A percentile compares a stretch with the other conserved stretches of the same genome.
Conservation (phyloP, 768 basidiomycete genomes). For the Sistotremastrum niveocremeum region DNA sequence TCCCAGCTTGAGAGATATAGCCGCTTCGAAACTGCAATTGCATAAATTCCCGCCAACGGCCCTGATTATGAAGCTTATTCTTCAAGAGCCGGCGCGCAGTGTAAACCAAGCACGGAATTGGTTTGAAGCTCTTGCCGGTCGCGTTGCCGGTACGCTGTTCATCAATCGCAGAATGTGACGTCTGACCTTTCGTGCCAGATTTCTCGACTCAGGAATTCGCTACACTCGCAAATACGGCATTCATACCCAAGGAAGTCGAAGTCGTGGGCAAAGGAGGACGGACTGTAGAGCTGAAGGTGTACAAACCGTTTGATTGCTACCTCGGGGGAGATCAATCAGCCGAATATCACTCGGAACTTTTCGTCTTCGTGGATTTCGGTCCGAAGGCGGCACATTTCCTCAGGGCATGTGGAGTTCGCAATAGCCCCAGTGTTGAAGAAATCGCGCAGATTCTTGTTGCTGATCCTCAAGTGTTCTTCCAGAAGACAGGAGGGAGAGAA, state of each 20-base stretch:
- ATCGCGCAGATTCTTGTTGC: slow-evolving; percentile 55
- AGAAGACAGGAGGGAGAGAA: slow-evolving; percentile 52
- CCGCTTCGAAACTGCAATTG: slow-evolving; percentile 51
- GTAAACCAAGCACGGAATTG: slow-evolving; percentile 42
- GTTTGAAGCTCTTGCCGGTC: slow-evolving; percentile 56
- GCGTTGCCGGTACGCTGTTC: slow-evolving; percentile 38
- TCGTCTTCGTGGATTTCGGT: slow-evolving; percentile 85
- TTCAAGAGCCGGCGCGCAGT: slow-evolving; percentile 43
- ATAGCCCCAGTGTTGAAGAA: slow-evolving; percentile 78
- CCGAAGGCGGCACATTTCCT: slow-evolving; percentile 71
- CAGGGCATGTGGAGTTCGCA: slow-evolving; percentile 73
- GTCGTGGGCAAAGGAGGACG: slow-evolving; percentile 8
- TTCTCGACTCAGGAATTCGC: slow-evolving; percentile 45
- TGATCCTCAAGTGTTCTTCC: slow-evolving; percentile 59
- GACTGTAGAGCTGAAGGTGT: slow-evolving; percentile 23
- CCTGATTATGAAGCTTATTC: slow-evolving; percentile 44
- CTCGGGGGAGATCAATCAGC: slow-evolving; percentile 39
- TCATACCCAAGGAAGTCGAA: slow-evolving; percentile 45
- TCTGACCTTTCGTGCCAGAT: slow-evolving; percentile 23
- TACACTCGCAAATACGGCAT: slow-evolving; percentile 38
- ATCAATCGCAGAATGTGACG: not conserved
- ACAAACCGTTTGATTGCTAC: slow-evolving; percentile 58
- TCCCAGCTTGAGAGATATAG: slow-evolving; percentile 35
- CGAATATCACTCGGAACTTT: slow-evolving; percentile 65
- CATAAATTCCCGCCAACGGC: slow-evolving; percentile 52